A percentile compares a stretch with the other conserved stretches of the same genome.
Conservation (phyloP, 2,329 filamentous ascomycete genomes). For the Diaporthe helianthi region DNA sequence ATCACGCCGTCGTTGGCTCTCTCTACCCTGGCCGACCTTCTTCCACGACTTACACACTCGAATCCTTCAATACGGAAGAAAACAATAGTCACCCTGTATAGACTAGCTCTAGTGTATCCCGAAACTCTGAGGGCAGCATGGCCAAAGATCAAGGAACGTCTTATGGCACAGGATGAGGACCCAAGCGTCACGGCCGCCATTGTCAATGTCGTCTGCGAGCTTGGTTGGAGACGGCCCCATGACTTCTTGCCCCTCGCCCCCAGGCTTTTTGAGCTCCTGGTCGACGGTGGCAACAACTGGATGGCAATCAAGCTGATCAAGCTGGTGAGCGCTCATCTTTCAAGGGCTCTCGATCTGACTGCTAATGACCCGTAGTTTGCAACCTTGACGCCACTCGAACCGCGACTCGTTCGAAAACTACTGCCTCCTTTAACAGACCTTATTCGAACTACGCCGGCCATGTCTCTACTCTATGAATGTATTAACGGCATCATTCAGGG, state of each 20-base stretch:
- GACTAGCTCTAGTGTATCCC: conserved; percentile 93
- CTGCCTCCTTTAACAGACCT: conserved; percentile 89
- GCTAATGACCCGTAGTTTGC: conserved; percentile 72
- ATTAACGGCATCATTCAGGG: conserved; percentile 99
- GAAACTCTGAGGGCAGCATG: conserved; percentile 91
- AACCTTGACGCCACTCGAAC: conserved; percentile 89
- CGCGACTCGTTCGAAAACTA: conserved; percentile 88
- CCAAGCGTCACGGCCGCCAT: conserved; percentile 94
- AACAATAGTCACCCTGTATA: conserved; percentile 91
- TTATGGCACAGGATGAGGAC: conserved; percentile 91
- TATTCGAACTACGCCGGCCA: conserved; percentile 92
- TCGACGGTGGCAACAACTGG: conserved; percentile 96
- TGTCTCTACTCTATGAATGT: conserved; percentile 98
- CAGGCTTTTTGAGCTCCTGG: conserved; percentile 87
- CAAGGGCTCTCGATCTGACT: no score
- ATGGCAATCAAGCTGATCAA: conserved; percentile 99
- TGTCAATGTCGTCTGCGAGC: conserved; percentile 94
- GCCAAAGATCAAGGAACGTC: conserved; percentile 95
- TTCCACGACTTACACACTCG: conserved; percentile 87
- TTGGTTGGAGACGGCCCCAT: conserved; percentile 91
- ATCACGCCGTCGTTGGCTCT: conserved; percentile 92
- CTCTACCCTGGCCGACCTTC: conserved; percentile 83
- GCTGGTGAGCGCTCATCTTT: conserved; percentile 64
- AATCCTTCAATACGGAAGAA: conserved; percentile 91
- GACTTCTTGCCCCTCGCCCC: conserved; percentile 94